A percentile compares a stretch with the other conserved stretches of the same genome.
Conservation (phyloP, 306 rosid species). For the Dryas drummondii region DNA sequence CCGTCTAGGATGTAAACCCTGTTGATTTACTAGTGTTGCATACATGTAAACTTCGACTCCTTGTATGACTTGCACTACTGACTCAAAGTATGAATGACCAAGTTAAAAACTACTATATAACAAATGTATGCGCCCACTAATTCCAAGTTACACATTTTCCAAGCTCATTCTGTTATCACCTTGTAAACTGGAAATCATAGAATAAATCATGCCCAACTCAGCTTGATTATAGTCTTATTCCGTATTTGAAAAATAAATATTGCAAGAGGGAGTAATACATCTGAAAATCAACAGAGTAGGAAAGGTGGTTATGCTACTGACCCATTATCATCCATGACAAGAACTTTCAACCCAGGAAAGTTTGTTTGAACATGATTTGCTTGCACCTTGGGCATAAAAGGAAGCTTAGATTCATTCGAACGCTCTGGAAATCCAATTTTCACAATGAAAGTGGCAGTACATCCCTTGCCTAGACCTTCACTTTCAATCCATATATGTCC, state of each 20-base stretch:
- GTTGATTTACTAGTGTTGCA: not conserved
- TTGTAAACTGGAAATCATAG: not conserved
- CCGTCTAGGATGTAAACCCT: not conserved
- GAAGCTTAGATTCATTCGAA: slow-evolving; percentile 57
- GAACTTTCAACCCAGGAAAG: slow-evolving; percentile 78
- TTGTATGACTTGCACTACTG: not conserved
- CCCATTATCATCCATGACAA: slow-evolving; percentile 94
- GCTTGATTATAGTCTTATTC: not conserved
- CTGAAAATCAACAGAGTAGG: not conserved
- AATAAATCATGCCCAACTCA: not conserved
- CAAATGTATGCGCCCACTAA: not conserved
- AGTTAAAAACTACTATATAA: not conserved
- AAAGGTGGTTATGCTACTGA: slow-evolving; percentile 49
- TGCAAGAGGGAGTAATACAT: not conserved
- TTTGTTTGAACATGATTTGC: slow-evolving; percentile 54
- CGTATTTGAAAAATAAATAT: not conserved
- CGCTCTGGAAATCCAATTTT: slow-evolving; percentile 82
- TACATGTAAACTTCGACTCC: not conserved
- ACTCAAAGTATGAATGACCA: not conserved
- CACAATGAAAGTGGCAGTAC: slow-evolving; percentile 69
- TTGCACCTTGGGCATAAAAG: slow-evolving; percentile 45
- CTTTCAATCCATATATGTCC: slow-evolving; percentile 97
- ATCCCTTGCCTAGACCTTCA: slow-evolving; percentile 91
- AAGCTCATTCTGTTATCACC: not conserved
- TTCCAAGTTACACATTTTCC: not conserved